Conservation (phyloP, 177 flowering plant species). For the Vitis hybrid region DNA sequence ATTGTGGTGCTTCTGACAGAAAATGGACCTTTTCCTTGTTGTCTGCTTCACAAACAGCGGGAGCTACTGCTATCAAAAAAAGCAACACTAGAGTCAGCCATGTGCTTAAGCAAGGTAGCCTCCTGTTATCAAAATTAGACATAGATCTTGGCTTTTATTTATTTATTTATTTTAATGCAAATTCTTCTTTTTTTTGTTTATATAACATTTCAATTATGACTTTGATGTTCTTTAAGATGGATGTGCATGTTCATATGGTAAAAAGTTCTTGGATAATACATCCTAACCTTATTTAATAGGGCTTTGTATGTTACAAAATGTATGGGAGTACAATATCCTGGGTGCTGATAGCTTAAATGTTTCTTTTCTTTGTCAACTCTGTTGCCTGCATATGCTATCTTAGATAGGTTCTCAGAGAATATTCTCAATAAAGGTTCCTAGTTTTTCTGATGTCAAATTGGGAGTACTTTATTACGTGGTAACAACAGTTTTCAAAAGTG, state of each 20-base stretch:
- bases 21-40: constrained; percentile 2
- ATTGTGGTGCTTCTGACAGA: constrained; percentile 8
- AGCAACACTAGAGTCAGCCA: constrained; percentile 8
- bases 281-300: too few relatives aligned
- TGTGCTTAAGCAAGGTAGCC: background rate
- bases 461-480: constrained; percentile 2
- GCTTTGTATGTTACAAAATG: too few relatives aligned
- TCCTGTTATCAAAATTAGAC: background rate
- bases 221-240: too few relatives aligned
- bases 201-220: too few relatives aligned
- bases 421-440: constrained; percentile 9
- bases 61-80: background rate
- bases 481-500: constrained; percentile 1
- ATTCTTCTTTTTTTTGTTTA: too few relatives aligned
- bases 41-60: constrained; percentile 8
- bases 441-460: background rate
- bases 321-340: too few relatives aligned
- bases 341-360: background rate
- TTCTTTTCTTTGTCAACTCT: background rate
- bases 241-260: too few relatives aligned
- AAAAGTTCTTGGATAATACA: too few relatives aligned
- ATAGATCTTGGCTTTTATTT: background rate
- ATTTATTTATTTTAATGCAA: too few relatives aligned
- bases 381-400: background rate
- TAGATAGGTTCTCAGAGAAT: constrained; percentile 5